These are phyloP conservation scores for Hypericum perforatum DNA, from an alignment of 345 rosid genomes.

Conservation along the genomic window DNA sequence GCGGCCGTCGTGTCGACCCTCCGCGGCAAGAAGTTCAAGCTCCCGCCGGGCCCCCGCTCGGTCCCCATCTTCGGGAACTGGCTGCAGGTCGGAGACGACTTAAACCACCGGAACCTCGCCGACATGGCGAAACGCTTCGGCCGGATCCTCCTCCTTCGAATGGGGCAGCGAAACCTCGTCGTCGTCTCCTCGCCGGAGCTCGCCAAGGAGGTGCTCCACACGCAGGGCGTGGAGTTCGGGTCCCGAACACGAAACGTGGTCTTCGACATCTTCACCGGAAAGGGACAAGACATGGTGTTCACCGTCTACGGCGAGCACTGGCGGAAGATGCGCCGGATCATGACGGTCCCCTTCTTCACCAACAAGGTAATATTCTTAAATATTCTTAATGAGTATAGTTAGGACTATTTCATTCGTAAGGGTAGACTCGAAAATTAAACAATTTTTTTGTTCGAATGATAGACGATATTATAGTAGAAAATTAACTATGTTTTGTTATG, in stretches of 20 bases:
- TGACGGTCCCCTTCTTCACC: conserved; percentile 98
- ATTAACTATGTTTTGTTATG: no score
- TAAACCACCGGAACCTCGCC: conserved; percentile 81
- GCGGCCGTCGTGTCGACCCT: conserved; percentile 69
- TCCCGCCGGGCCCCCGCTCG: conserved; percentile 88
- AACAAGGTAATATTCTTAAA: no score
- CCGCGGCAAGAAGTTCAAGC: conserved; percentile 74
- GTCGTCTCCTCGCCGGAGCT: conserved; percentile 85
- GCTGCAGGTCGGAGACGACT: conserved; percentile 98
- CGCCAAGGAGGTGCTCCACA: conserved; percentile 83
- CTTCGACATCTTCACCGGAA: conserved; percentile 91
- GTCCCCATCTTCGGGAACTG: conserved; percentile 93
- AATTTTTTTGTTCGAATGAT: no score
- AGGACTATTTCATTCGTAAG: no score
- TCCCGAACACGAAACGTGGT: conserved; percentile 91
- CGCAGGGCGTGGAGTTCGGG: conserved; percentile 93
- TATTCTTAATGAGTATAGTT: no score
- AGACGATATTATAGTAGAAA: no score
- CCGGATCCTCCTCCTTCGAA: conserved; percentile 54
- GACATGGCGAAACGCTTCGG: conserved; percentile 71
- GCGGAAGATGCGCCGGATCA: conserved; percentile 96
- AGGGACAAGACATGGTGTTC: conserved; percentile 99
- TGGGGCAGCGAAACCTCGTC: conserved; percentile 89
- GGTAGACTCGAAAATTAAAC: no score
- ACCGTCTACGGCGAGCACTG: conserved; percentile 98